Evolutionary conservation across 352 stramenopile genomes (phyloP).

Genomic region (Phytophthora fragariae): DNA sequence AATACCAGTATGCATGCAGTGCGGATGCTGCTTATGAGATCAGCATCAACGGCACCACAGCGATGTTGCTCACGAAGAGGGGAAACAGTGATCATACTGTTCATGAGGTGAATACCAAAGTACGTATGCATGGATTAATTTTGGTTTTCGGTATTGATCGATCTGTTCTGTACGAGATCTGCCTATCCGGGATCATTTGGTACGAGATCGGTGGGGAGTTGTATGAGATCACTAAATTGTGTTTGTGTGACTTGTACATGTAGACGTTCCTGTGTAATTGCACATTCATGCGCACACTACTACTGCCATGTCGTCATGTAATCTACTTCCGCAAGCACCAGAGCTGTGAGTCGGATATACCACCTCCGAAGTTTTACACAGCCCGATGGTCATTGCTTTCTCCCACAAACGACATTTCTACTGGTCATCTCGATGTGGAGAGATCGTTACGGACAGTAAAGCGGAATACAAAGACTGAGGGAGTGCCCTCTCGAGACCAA

Average conservation of each 20-base stretch:
- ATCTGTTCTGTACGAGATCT: no score
- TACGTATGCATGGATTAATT: conserved; percentile 10
- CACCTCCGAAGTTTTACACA: conserved; percentile 13
- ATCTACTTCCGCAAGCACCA: conserved; percentile 1
- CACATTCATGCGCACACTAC: conserved; percentile 15
- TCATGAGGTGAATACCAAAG: conserved; percentile 5
- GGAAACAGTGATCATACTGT: not conserved
- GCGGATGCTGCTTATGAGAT: not conserved
- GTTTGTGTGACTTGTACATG: conserved; percentile 2
- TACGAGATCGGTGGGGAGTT: not conserved
- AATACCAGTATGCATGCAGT: conserved; percentile 15
- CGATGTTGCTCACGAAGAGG: not conserved
- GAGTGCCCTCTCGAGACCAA: not conserved
- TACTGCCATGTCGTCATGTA: conserved; percentile 19
- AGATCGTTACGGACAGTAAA: not conserved
- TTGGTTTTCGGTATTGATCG: not conserved
- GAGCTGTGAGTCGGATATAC: conserved; percentile 16
- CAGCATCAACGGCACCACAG: not conserved
- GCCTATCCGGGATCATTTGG: not conserved
- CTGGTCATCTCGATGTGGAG: not conserved
- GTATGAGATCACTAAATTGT: not conserved
- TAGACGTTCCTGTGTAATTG: conserved; percentile 19
- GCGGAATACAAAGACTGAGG: not conserved
- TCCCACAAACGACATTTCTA: conserved; percentile 16
- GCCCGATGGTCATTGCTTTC: conserved; percentile 12